Evolutionary conservation across 495 filamentous ascomycete species (phyloP).

Genomic region (Daldinia caldariorum): DNA sequence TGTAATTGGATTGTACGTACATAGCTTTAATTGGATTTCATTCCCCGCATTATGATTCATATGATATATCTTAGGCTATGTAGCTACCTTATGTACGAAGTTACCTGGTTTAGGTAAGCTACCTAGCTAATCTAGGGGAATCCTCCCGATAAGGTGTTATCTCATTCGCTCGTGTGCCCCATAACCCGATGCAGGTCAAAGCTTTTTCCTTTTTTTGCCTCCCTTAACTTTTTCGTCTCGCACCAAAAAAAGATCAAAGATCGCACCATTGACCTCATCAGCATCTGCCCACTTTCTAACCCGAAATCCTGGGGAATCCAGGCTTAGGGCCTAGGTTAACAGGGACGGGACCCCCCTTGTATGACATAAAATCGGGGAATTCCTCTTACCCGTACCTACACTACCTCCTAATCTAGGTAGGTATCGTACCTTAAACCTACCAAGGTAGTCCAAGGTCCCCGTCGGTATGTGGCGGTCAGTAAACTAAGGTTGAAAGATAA

Average conservation of each 20-base stretch:
- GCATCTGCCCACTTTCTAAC: constrained; percentile 26
- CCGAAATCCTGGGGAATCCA: constrained; percentile 40
- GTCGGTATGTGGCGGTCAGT: constrained; percentile 32
- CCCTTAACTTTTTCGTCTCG: constrained; percentile 36
- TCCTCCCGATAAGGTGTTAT: constrained; percentile 15
- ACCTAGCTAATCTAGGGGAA: too few species aligned
- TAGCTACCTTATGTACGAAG: too few species aligned
- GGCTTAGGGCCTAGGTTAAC: not conserved
- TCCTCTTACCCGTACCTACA: constrained; percentile 23
- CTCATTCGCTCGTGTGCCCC: constrained; percentile 36
- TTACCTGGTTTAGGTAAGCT: too few species aligned
- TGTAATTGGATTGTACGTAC: not conserved
- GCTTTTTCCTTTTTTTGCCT: constrained; percentile 10
- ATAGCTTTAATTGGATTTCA: not conserved
- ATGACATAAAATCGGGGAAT: constrained; percentile 40
- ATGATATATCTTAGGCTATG: too few species aligned
- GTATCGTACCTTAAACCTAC: too few species aligned
- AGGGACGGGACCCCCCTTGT: constrained; percentile 19
- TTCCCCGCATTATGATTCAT: constrained; percentile 4
- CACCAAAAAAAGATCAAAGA: constrained; percentile 9
- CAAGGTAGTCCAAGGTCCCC: not conserved
- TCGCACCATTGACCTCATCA: constrained; percentile 38
- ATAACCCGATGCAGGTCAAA: constrained; percentile 30
- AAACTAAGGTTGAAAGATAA: too few species aligned
- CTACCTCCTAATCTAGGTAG: too few species aligned